phyloP scores from a whole-genome alignment of 2,329 filamentous ascomycete species.

The Arthrobotrys sinensis region DNA sequence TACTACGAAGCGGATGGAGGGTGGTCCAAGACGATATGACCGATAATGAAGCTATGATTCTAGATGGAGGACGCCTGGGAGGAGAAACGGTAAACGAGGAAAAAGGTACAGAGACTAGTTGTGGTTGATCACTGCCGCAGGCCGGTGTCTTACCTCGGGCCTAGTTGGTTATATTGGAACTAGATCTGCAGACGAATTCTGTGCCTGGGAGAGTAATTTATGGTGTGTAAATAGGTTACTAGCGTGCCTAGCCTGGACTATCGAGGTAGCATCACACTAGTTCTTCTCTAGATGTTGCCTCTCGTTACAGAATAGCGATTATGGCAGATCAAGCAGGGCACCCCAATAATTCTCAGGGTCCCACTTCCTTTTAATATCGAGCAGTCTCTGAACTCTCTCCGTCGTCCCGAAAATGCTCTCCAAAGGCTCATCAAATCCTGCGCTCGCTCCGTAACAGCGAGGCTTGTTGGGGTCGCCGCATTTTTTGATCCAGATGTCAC shows the following conservation, averaged over 20 bases:
- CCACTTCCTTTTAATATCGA: conserved; percentile 63
- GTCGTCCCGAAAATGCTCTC: conserved; percentile 45
- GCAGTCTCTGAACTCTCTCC: conserved; percentile 62
- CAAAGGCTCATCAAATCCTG: conserved; percentile 49
- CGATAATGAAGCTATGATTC: conserved; percentile 74
- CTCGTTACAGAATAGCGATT: not conserved
- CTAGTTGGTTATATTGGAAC: no score
- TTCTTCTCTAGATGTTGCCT: no score
- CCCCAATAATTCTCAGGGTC: conserved; percentile 62
- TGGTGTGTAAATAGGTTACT: no score
- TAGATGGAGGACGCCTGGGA: conserved; percentile 73
- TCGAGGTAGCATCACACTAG: no score
- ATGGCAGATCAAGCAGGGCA: conserved; percentile 34
- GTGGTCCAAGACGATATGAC: conserved; percentile 75
- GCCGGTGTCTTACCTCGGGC: no score
- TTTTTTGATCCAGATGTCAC: conserved; percentile 43
- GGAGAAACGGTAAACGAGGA: conserved; percentile 62
- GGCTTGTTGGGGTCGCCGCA: conserved; percentile 30
- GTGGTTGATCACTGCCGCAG: conserved; percentile 25
- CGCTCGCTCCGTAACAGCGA: conserved; percentile 39
- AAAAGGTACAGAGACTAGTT: conserved; percentile 50
- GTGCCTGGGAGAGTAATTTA: no score
- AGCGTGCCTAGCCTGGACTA: no score
- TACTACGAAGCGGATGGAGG: conserved; percentile 70
- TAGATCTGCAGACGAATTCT: no score